Base-by-base conservation (phyloP, 1,284 basidiomycete genomes). In the Agroathelia rolfsii region DNA sequence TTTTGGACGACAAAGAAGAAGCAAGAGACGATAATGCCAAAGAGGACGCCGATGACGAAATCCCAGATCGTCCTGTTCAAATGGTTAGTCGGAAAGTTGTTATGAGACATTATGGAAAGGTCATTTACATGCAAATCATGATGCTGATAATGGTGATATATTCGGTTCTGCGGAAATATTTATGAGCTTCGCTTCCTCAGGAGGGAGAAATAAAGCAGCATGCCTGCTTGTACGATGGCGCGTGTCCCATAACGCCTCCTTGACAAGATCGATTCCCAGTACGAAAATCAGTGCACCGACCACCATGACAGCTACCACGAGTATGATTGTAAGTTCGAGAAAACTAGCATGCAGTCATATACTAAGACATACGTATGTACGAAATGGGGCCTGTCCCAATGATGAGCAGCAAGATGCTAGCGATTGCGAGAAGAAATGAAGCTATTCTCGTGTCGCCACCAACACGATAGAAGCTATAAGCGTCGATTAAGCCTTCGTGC, bases 1-100 rank as follows among this genome's bases (percentile, higher is more conserved):
- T 85, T 94, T 49, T 95, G 89, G 3, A 97, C 71, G 14, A 98
- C 95, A 50, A 98, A 97, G 64, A 96, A 96, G 55, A 95, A 73
- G 84, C 86, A 95, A 41, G 88, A 89, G 35, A 90, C 76, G 36
- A 94, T 63, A 48, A 96, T 88, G 8, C 94, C 95, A 47, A 93
- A 87, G 1, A 95, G 58, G 1, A 98, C 85, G 2, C 94, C 94
- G 41, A 85, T 77, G 17, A 97, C 93, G 52, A 97, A 97, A 61
- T 94, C 89, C 73, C 83, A 94, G 3, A 76, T 66, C 2, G 87
- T 89, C 93, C n/a, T n/a, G n/a, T n/a, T n/a, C n/a, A n/a, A n/a
- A n/a, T n/a, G n/a, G n/a, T n/a, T n/a, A n/a, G n/a, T n/a, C n/a
- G n/a, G n/a, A n/a, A n/a, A n/a, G n/a, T n/a, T n/a, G n/a, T n/a